Evolutionary conservation across 805 yeast genomes (phyloP), one percentile per base, ranked within the genome.

Genomic region (Yarrowia bubula): DNA sequence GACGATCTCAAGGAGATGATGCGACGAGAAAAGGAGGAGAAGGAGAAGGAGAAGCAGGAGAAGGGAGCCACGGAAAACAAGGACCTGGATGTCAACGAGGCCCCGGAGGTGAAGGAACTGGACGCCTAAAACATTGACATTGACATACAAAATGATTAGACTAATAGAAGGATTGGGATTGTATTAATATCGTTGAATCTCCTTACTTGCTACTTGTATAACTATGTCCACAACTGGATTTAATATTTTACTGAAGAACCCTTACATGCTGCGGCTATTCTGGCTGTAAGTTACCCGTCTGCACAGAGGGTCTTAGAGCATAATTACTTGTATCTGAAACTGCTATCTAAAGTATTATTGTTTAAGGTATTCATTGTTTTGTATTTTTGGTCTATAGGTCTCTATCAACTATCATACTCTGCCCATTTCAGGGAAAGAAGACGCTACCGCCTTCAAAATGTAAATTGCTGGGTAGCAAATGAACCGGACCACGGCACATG

Each of bases 1-100:
- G 98, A 93, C 75, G 99, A 93, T 79, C 80, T 93, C 76, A 86
- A 87, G 75, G 91, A 89, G 72, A 79, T 79, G 80, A 76, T 75
- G 66, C 74, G 79, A 13, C 71, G 72, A 63, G 77, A 76, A 53
- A 68, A 69, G 66, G 79, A 79, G 62, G 73, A 70, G 55, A 50
- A 74, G 72, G 50, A 63, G 64, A 55, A 68, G 69, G 66, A 70
- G 53, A 48, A 74, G 71, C 39, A 60, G 65, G 53, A 68, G 68
- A 53, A 68, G 60, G 43, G 65, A 18, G 18, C 47, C n/a, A 33
- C 66, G 15, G 71, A 67, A 55, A 61, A 60, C 33, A 65, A 51
- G 47, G 65, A 50, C 4, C 69, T 60, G 15, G 66, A 68, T 42
- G 65, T 42, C 37, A 42, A 50, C 33, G 35, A 31, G 41, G 57